Conservation (phyloP, 2,329 filamentous ascomycete species). For the Nemania bipapillata region DNA sequence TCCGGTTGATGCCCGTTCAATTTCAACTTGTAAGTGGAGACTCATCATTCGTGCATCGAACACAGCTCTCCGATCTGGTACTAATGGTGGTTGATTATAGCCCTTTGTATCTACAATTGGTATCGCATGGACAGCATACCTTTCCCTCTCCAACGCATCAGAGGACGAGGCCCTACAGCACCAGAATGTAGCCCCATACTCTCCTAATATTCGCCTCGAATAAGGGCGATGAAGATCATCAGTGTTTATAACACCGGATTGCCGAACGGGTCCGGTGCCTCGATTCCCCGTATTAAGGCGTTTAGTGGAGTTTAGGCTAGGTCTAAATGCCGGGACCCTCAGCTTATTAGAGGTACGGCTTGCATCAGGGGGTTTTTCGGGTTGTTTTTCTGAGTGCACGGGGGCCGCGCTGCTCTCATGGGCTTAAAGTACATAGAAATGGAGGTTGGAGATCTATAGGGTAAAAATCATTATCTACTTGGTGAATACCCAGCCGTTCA, state of each 20-base stretch:
- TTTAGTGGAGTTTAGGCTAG: slow-evolving; percentile 24
- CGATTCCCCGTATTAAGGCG: slow-evolving; percentile 26
- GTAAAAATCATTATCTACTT: not conserved
- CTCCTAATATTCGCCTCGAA: slow-evolving; percentile 54
- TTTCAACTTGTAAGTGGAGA: slow-evolving; percentile 86
- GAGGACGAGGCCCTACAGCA: slow-evolving; percentile 67
- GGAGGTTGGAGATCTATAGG: slow-evolving; percentile 18
- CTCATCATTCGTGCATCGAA: not conserved
- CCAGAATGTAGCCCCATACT: slow-evolving; percentile 47
- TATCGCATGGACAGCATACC: slow-evolving; percentile 97
- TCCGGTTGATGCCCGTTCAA: slow-evolving; percentile 91
- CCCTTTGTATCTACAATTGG: slow-evolving; percentile 95
- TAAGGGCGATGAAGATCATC: slow-evolving; percentile 10
- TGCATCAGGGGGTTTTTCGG: slow-evolving; percentile 12
- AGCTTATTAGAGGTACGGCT: slow-evolving; percentile 21
- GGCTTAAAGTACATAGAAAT: slow-evolving; percentile 15
- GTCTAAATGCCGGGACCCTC: not conserved
- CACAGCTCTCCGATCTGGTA: not conserved
- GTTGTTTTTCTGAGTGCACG: too few relatives aligned
- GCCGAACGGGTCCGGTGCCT: not conserved
- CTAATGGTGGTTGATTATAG: slow-evolving; percentile 58
- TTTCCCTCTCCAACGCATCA: slow-evolving; percentile 88
- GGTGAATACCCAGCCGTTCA: slow-evolving; percentile 9
- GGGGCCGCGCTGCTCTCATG: not conserved
- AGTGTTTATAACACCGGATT: not conserved